phyloP scores from a whole-genome alignment of 2,329 filamentous ascomycete genomes.

The Paraconiothyrium brasiliense region DNA sequence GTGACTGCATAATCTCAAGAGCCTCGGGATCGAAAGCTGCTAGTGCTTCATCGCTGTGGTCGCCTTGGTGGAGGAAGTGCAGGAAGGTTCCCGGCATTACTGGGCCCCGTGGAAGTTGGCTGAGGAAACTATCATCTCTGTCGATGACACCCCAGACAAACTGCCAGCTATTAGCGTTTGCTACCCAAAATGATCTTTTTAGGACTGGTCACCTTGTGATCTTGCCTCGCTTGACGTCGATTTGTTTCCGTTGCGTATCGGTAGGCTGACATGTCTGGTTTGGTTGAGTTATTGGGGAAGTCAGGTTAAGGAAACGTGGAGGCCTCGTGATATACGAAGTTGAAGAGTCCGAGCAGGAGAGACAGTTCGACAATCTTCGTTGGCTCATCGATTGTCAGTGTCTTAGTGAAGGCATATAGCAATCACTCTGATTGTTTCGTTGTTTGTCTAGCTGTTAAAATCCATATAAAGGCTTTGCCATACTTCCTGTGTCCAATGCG shows the following conservation, averaged over 20 bases:
- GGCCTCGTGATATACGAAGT: background rate
- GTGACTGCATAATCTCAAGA: background rate
- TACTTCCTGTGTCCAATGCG: background rate
- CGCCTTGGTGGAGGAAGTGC: slow-evolving; percentile 4
- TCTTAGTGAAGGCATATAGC: background rate
- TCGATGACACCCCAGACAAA: background rate
- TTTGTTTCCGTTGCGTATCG: background rate
- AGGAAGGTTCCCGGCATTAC: background rate
- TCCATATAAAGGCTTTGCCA: background rate
- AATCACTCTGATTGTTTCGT: background rate
- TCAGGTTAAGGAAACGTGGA: background rate
- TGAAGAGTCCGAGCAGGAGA: background rate
- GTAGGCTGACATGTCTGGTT: background rate
- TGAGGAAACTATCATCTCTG: background rate
- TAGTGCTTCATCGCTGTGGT: slow-evolving; percentile 3
- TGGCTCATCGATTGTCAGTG: background rate
- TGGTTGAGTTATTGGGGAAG: background rate
- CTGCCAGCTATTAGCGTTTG: background rate
- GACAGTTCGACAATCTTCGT: background rate
- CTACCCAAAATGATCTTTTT: background rate
- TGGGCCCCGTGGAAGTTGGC: background rate
- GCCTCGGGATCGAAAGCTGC: background rate
- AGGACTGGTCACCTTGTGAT: background rate
- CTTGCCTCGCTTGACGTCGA: background rate
- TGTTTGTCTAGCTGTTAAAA: background rate